Evolutionary conservation across 1,139 yeast genomes (phyloP), one percentile per base, ranked within the genome.

Genomic region (Tardiomyces digboiensis): DNA sequence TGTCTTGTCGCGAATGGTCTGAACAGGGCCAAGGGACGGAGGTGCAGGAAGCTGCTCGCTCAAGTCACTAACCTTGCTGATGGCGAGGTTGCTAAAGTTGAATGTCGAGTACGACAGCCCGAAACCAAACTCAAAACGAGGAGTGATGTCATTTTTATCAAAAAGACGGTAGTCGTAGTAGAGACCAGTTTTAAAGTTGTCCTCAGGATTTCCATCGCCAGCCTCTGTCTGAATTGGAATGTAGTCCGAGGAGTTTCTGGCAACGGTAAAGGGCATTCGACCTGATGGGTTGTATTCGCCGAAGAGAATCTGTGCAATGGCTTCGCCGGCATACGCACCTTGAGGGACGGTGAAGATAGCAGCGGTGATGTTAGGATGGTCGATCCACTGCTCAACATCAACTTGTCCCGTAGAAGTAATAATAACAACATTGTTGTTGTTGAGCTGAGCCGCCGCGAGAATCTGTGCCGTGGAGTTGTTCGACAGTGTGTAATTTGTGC

Each of bases 241-340:
- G 52, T 77, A 77, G 49, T 78, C 81, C 51, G 65, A 72, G 40
- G 65, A 67, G 50, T 75, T 73, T 55, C 68, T 72, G 13, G 84
- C 82, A 53, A 79, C 71, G 1, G 84, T 78, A 53, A 78, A 78
- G 1, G 85, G 83, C 40, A 79, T 65, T 51, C 74, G 71, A 2
- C 84, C 85, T 19, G 80, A 74, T 7, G 84, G 84, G 51, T 75
- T 75, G 19, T 64, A 67, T 37, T 74, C 80, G 1, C 85, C 85
- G 61, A 77, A 79, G 43, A 75, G 59, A 14, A 74, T 58, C 21
- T 75, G 75, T 1, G 74, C 74, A 37, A 74, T 64, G 13, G 71
- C 74, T 51, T 65, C 50, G 45, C 73, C 76, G 50, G 68, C 70
- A 58, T 65, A 76, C 56, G 79, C 81, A 20, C 84, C 84, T 44